phyloP scores from a whole-genome alignment of 2,329 filamentous ascomycete genomes.

The Pseudogymnoascus sp. region DNA sequence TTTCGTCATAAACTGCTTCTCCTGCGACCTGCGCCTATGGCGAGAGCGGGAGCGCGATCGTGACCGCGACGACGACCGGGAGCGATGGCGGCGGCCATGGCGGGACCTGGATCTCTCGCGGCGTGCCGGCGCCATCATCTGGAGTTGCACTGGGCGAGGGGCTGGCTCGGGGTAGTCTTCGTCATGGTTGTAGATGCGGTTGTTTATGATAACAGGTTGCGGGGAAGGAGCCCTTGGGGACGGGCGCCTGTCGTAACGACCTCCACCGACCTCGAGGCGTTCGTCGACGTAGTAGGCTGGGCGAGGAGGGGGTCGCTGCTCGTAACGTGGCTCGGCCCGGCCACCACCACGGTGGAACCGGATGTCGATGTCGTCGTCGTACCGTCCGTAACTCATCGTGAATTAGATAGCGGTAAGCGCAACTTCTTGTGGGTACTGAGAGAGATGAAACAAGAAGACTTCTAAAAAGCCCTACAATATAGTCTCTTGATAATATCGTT shows the following conservation, averaged over 20 bases:
- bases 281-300: conserved; percentile 41
- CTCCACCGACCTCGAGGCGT: conserved; percentile 26
- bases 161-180: conserved; percentile 12
- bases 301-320: conserved; percentile 19
- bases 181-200: conserved; percentile 44
- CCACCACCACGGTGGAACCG: conserved; percentile 35
- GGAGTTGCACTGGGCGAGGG: neutral
- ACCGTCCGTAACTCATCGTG: conserved; percentile 30
- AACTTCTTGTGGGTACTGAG: neutral
- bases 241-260: conserved; percentile 13
- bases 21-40: conserved; percentile 11
- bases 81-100: conserved; percentile 21
- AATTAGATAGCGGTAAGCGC: conserved; percentile 2
- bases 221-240: conserved; percentile 18
- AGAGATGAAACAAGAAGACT: neutral
- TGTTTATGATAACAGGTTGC: conserved; percentile 50
- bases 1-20: conserved; percentile 31
- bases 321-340: conserved; percentile 13
- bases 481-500: neutral
- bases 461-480: neutral
- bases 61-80: conserved; percentile 20
- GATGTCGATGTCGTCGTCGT: conserved; percentile 47
- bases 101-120: conserved; percentile 18
- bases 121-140: neutral
- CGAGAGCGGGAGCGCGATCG: conserved; percentile 32